Evolutionary conservation across 1,284 basidiomycete genomes (phyloP).

Genomic region (Cystobasidiaceae sp.): DNA sequence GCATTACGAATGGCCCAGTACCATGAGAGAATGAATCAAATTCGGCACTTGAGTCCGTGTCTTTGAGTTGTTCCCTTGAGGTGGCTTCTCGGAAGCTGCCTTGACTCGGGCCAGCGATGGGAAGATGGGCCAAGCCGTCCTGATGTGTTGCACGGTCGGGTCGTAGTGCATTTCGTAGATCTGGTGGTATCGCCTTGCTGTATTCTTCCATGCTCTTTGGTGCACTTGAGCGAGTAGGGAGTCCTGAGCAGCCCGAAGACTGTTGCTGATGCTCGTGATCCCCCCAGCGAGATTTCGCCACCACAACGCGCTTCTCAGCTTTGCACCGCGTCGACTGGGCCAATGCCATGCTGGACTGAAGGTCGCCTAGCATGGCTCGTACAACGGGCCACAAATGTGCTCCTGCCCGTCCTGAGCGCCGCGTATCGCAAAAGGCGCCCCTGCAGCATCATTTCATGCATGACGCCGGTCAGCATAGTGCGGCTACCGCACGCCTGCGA

Average conservation of each 20-base stretch:
- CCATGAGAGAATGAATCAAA: no score
- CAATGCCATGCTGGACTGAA: no score
- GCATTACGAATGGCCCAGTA: not conserved
- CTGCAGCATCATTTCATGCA: no score
- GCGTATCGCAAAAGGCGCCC: no score
- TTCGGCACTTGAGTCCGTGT: no score
- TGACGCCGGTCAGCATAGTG: not conserved
- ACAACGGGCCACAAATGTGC: no score
- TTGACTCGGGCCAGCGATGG: not conserved
- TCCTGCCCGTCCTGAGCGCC: no score
- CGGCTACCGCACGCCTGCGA: not conserved
- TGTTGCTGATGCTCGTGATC: no score
- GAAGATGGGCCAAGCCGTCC: not conserved
- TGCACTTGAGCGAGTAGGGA: not conserved
- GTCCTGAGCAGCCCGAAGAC: not conserved
- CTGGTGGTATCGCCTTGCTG: not conserved
- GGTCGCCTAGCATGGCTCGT: no score
- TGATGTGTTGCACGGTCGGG: not conserved
- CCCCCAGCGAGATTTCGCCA: not conserved
- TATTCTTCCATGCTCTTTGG: not conserved
- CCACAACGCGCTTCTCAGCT: not conserved
- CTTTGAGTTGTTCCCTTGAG: not conserved
- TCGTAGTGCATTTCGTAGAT: not conserved
- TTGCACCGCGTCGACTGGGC: no score
- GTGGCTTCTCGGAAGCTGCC: not conserved